Evolutionary conservation across 1,139 yeast genomes (phyloP).

Genomic region (Magnusiomyces sp.): DNA sequence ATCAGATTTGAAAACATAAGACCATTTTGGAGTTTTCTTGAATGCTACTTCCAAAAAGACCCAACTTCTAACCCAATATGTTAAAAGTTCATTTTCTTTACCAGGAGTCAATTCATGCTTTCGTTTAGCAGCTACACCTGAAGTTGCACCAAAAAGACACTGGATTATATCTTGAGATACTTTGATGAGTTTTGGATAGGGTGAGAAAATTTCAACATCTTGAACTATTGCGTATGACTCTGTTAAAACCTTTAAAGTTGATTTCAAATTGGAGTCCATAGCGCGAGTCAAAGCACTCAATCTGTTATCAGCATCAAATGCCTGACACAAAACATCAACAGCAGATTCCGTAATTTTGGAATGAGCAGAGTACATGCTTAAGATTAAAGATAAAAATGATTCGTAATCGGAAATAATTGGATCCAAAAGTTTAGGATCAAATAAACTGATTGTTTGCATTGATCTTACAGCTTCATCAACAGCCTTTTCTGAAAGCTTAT

Average conservation of each 20-base stretch:
- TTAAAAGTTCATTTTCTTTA: slow-evolving; percentile 24
- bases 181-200: slow-evolving; percentile 67
- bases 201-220: slow-evolving; percentile 48
- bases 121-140: slow-evolving; percentile 40
- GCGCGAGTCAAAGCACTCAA: slow-evolving; percentile 59
- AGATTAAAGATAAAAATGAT: slow-evolving; percentile 20
- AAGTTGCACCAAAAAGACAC: slow-evolving; percentile 57
- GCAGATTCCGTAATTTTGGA: slow-evolving; percentile 44
- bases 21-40: slow-evolving; percentile 66
- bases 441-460: slow-evolving; percentile 30
- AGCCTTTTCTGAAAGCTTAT: slow-evolving; percentile 15
- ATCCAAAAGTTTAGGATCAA: slow-evolving; percentile 41
- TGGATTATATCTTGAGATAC: slow-evolving; percentile 65
- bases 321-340: slow-evolving; percentile 63
- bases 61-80: slow-evolving; percentile 69
- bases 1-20: slow-evolving; percentile 45
- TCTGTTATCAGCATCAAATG: slow-evolving; percentile 62
- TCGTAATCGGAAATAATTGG: slow-evolving; percentile 32
- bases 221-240: slow-evolving; percentile 40
- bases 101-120: slow-evolving; percentile 21
- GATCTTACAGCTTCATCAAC: slow-evolving; percentile 13
- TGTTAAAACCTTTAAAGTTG: slow-evolving; percentile 43
- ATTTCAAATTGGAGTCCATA: slow-evolving; percentile 37
- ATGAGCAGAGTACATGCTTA: slow-evolving; percentile 23
- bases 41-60: slow-evolving; percentile 60